Evolutionary conservation across 2,329 filamentous ascomycete genomes (phyloP).

Genomic region (Periconia sp.): DNA sequence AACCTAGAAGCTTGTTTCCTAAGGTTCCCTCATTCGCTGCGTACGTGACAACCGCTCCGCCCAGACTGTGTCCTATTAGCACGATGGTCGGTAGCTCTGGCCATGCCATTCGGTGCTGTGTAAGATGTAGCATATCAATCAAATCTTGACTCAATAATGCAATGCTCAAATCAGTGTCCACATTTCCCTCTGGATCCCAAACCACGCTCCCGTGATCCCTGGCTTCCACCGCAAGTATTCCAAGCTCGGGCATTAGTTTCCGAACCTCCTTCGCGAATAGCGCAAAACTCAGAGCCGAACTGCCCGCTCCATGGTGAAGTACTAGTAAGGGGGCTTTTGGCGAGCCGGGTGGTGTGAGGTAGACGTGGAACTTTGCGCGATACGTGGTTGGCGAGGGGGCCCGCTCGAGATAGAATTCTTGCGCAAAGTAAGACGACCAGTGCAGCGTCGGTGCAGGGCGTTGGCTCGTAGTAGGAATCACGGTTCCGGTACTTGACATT

Average conservation of each 20-base stretch:
- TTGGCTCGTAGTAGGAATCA: slow-evolving; percentile 77
- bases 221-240: slow-evolving; percentile 84
- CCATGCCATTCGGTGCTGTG: slow-evolving; percentile 75
- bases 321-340: slow-evolving; percentile 83
- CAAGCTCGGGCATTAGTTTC: slow-evolving; percentile 77
- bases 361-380: slow-evolving; percentile 76
- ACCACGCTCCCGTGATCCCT: slow-evolving; percentile 81
- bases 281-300: slow-evolving; percentile 91
- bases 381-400: slow-evolving; percentile 40
- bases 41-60: slow-evolving; percentile 88
- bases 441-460: slow-evolving; percentile 67
- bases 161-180: slow-evolving; percentile 71
- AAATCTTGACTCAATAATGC: slow-evolving; percentile 76
- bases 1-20: slow-evolving; percentile 75
- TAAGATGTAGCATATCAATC: slow-evolving; percentile 70
- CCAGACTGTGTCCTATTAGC: slow-evolving; percentile 89
- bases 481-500: slow-evolving; percentile 91
- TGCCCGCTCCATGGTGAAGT: slow-evolving; percentile 93
- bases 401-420: slow-evolving; percentile 77
- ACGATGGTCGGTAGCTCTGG: slow-evolving; percentile 73
- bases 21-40: slow-evolving; percentile 72
- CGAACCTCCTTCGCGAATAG: slow-evolving; percentile 78
- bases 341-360: slow-evolving; percentile 76
- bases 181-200: slow-evolving; percentile 39
- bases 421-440: slow-evolving; percentile 91